Evolutionary conservation across 345 rosid genomes (phyloP).

Genomic region (Arabidopsis arenosa): DNA sequence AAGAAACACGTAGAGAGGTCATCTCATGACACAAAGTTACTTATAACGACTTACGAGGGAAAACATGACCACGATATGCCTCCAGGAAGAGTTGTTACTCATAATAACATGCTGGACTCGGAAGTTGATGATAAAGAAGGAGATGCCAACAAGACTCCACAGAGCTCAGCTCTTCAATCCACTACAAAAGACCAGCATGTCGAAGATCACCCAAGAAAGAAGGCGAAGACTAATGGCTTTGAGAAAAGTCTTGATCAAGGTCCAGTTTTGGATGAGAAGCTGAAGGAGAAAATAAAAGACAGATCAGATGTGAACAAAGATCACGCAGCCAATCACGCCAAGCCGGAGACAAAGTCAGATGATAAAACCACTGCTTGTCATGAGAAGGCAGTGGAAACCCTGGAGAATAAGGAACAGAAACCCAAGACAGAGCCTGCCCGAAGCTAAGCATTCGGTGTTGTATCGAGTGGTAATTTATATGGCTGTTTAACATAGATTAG

Average conservation of each 20-base stretch:
- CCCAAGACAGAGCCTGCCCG: constrained; percentile 61
- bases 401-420: constrained; percentile 48
- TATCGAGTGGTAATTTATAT: constrained; percentile 35
- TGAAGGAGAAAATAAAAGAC: constrained; percentile 41
- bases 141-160: constrained; percentile 40
- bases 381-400: constrained; percentile 32
- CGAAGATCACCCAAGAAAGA: constrained; percentile 46
- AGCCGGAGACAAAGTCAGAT: constrained; percentile 44
- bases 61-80: constrained; percentile 84
- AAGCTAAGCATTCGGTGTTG: constrained; percentile 51
- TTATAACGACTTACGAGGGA: constrained; percentile 89
- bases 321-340: constrained; percentile 26
- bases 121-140: constrained; percentile 48
- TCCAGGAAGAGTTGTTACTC: constrained; percentile 74
- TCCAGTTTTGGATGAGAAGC: constrained; percentile 39
- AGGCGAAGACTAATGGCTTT: constrained; percentile 37
- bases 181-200: constrained; percentile 26
- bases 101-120: constrained; percentile 43
- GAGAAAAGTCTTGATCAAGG: constrained; percentile 31
- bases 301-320: constrained; percentile 41
- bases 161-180: constrained; percentile 36
- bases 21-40: constrained; percentile 68
- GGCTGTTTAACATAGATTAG: constrained; percentile 46
- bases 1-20: constrained; percentile 92
- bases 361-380: constrained; percentile 38